Percentiles rank a stretch among this genome's conserved stretches.
Evolutionary conservation across 768 basidiomycete species (phyloP).

Genomic region (Cystofilobasidium capitatum): DNA sequence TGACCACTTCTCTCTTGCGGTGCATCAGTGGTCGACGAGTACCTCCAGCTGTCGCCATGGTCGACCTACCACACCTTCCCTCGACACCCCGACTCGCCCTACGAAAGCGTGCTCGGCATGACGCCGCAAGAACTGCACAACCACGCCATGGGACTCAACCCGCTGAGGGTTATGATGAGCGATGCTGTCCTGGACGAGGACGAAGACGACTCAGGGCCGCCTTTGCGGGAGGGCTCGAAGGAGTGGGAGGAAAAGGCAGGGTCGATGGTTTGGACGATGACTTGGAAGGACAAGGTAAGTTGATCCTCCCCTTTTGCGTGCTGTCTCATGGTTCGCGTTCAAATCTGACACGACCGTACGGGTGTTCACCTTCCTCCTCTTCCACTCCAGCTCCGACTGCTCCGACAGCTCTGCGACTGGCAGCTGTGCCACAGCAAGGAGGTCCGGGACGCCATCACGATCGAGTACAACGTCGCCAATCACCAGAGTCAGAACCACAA

Average conservation of each 20-base stretch:
- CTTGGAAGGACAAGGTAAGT: conserved; percentile 20
- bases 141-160: conserved; percentile 14
- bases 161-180: conserved; percentile 2
- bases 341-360: too few species aligned
- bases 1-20: neutral
- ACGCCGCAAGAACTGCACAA: neutral
- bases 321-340: neutral
- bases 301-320: neutral
- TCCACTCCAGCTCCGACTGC: conserved; percentile 57
- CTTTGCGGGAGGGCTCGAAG: neutral
- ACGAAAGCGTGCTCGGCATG: neutral
- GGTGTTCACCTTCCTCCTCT: neutral
- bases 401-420: conserved; percentile 75
- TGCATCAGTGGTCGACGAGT: conserved; percentile 13
- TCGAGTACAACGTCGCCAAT: conserved; percentile 75
- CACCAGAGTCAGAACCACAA: conserved; percentile 49
- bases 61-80: conserved; percentile 16
- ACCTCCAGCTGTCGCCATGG: neutral
- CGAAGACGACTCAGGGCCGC: too few species aligned
- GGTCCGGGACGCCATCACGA: conserved; percentile 63
- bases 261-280: conserved; percentile 13
- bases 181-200: neutral
- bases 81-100: neutral
- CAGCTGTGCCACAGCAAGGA: conserved; percentile 61
- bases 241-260: conserved; percentile 7